Evolutionary conservation across 208 protist species (phyloP).

Genomic region (Trypanosoma platydactyli): DNA sequence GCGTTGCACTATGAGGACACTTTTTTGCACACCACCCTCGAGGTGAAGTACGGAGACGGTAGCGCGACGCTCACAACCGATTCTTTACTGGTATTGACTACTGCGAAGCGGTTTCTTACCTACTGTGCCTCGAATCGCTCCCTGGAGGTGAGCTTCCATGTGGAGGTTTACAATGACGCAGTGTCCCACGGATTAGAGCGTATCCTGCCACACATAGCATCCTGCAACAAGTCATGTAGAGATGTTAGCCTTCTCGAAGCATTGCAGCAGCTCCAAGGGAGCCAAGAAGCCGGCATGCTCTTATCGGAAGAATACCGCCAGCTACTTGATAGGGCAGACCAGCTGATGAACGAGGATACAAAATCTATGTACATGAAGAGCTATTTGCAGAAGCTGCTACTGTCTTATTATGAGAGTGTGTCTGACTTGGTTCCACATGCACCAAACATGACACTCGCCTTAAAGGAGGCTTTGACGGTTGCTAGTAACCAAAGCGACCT

Average conservation of each 20-base stretch:
- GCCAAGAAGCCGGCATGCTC: constrained; percentile 42
- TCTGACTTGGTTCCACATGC: constrained; percentile 48
- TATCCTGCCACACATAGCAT: constrained; percentile 49
- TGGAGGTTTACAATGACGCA: constrained; percentile 19
- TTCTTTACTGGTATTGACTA: constrained; percentile 50
- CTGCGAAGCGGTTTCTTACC: constrained; percentile 35
- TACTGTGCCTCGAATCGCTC: constrained; percentile 20
- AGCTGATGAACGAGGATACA: constrained; percentile 38
- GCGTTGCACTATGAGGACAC: constrained; percentile 49
- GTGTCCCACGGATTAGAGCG: constrained; percentile 28
- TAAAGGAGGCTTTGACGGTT: constrained; percentile 38
- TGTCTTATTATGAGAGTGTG: constrained; percentile 51
- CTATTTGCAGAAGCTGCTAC: constrained; percentile 51
- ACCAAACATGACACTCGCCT: constrained; percentile 37
- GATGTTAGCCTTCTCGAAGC: constrained; percentile 53
- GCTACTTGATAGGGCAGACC: constrained; percentile 47
- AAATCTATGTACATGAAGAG: constrained; percentile 35
- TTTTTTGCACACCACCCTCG: constrained; percentile 39
- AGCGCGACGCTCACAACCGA: constrained; percentile 41
- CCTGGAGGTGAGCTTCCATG: constrained; percentile 4
- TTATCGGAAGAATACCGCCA: constrained; percentile 45
- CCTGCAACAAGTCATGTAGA: constrained; percentile 33
- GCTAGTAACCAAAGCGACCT: constrained; percentile 30
- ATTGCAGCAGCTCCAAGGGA: constrained; percentile 62
- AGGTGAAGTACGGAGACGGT: constrained; percentile 24